Evolutionary conservation across 1,139 yeast genomes (phyloP).

Genomic region (Magnusiomyces fungicola): DNA sequence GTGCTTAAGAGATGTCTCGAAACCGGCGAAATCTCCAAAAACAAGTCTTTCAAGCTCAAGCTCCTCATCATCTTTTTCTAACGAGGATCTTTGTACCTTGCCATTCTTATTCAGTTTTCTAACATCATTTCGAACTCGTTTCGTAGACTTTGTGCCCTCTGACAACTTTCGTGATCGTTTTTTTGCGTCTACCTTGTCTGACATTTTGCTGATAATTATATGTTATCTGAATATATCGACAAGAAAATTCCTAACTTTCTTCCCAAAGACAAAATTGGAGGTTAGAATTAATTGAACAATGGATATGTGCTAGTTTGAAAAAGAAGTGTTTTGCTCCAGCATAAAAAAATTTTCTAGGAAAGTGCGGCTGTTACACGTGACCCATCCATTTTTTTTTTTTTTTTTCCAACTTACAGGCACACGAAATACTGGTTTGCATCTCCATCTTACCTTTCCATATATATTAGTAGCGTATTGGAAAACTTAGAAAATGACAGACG

Average conservation of each 20-base stretch:
- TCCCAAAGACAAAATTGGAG: too few species aligned
- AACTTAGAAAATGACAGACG: background rate
- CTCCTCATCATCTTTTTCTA: constrained; percentile 78
- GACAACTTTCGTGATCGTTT: constrained; percentile 2
- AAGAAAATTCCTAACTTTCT: background rate
- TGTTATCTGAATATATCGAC: background rate
- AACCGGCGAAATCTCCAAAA: constrained; percentile 82
- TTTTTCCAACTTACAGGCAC: too few species aligned
- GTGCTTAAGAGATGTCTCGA: constrained; percentile 57
- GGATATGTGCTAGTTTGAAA: too few species aligned
- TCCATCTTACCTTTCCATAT: too few species aligned
- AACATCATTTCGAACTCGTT: background rate
- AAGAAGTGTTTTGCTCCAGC: too few species aligned
- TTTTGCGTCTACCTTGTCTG: constrained; percentile 6
- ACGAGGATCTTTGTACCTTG: background rate
- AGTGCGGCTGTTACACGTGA: too few species aligned
- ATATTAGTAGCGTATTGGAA: too few species aligned
- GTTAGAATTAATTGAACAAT: too few species aligned
- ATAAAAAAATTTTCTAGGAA: too few species aligned
- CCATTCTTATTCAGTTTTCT: background rate
- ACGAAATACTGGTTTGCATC: too few species aligned
- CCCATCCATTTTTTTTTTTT: too few species aligned
- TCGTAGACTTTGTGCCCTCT: background rate
- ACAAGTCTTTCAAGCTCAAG: constrained; percentile 70
- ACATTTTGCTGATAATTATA: constrained; percentile 4